Conservation (phyloP, 1,284 basidiomycete species). For the Ustilago loliicola region DNA sequence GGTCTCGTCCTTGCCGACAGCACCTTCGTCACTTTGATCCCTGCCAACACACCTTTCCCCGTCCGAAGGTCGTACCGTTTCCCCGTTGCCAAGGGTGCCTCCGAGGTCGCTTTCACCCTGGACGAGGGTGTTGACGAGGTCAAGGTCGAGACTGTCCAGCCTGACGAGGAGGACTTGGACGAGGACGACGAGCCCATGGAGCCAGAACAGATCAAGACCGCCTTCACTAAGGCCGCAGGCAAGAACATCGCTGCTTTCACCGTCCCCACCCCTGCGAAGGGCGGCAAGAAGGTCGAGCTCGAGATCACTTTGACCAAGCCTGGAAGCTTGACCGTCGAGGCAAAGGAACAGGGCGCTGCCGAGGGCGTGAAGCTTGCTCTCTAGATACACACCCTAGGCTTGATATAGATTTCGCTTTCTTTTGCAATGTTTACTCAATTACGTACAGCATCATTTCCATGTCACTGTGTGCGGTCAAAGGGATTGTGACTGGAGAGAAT, state of each 20-base stretch:
- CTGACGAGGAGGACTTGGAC: conserved; percentile 70
- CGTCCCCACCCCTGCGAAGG: conserved; percentile 44
- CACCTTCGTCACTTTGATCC: conserved; percentile 70
- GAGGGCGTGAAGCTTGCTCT: conserved; percentile 29
- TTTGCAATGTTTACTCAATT: conserved; percentile 1
- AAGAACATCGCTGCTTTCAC: conserved; percentile 47
- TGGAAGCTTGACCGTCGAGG: conserved; percentile 29
- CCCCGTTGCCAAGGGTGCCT: conserved; percentile 49
- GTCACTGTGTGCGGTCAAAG: neutral
- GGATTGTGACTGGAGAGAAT: neutral
- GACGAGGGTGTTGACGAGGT: conserved; percentile 88
- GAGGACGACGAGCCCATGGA: conserved; percentile 71
- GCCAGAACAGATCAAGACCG: conserved; percentile 62
- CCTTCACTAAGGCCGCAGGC: conserved; percentile 51
- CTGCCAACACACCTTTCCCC: conserved; percentile 76
- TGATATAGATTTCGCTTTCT: neutral
- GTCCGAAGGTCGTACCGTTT: conserved; percentile 80
- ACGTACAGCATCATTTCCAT: neutral
- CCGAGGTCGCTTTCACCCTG: conserved; percentile 78
- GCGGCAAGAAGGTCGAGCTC: conserved; percentile 40
- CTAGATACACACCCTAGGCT: conserved; percentile 1
- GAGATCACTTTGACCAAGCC: conserved; percentile 41
- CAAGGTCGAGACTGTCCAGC: conserved; percentile 75
- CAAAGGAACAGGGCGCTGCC: conserved; percentile 34
- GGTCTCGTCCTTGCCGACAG: conserved; percentile 81